Evolutionary conservation across 257 asterid genomes (phyloP).

Genomic region (Solanum sejunctum): DNA sequence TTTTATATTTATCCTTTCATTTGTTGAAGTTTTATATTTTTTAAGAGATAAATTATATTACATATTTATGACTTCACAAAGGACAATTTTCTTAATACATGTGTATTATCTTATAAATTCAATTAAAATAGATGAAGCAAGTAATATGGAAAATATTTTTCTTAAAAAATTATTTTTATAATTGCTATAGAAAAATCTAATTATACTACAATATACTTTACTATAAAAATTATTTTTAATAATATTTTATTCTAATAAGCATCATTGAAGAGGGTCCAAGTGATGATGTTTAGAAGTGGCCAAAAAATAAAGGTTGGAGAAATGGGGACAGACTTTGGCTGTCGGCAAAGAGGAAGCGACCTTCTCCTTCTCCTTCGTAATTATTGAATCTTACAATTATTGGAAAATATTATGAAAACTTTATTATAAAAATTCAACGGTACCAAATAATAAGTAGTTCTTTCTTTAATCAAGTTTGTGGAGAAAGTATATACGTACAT

Average conservation of each 20-base stretch:
- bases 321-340: constrained; percentile 21
- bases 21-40: no score
- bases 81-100: no score
- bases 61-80: no score
- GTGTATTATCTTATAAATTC: no score
- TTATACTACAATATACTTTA: no score
- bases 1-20: no score
- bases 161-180: no score
- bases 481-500: background rate
- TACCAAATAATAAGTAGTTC: background rate
- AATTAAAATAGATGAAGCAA: no score
- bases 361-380: background rate
- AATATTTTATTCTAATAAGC: background rate
- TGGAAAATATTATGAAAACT: background rate
- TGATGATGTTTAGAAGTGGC: constrained; percentile 13
- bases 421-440: background rate
- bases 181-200: no score
- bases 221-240: no score
- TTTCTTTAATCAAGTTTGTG: background rate
- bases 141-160: no score
- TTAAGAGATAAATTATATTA: no score
- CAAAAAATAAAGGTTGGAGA: constrained; percentile 2
- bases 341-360: constrained; percentile 77
- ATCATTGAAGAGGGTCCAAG: background rate
- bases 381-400: background rate